Percentiles rank a stretch among this genome's conserved stretches.
Conservation (phyloP, 352 stramenopile genomes). For the Lagenidium giganteum region DNA sequence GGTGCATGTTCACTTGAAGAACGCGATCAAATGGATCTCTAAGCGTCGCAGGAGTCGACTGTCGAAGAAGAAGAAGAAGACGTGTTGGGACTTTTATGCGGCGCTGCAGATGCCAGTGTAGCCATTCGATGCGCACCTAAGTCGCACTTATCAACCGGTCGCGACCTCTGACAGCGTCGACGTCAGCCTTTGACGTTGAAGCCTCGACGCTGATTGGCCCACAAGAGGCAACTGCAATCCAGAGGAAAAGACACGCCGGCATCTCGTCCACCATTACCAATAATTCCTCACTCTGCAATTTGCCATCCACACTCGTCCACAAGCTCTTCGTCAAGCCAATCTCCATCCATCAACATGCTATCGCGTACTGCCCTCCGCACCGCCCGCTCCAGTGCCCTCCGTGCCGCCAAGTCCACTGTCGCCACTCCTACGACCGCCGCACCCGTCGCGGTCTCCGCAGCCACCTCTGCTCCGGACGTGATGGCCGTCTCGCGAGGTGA, state of each 20-base stretch:
- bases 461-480: neutral
- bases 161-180: slow-evolving; percentile 16
- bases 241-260: slow-evolving; percentile 27
- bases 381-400: slow-evolving; percentile 4
- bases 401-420: slow-evolving; percentile 12
- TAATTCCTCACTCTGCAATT: neutral
- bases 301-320: neutral
- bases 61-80: no score
- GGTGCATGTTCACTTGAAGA: no score
- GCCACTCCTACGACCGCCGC: slow-evolving; percentile 11
- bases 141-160: slow-evolving; percentile 15
- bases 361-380: neutral
- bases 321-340: neutral
- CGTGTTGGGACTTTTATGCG: no score
- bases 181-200: slow-evolving; percentile 14
- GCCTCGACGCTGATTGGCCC: slow-evolving; percentile 11
- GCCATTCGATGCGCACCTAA: slow-evolving; percentile 20
- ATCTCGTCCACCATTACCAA: neutral
- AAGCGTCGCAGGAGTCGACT: no score
- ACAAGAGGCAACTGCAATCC: slow-evolving; percentile 26
- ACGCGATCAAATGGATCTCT: no score
- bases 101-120: slow-evolving; percentile 9
- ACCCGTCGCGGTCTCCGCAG: slow-evolving; percentile 2
- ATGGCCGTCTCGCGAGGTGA: slow-evolving; percentile 37
- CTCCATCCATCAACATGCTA: slow-evolving; percentile 6